phyloP scores from a whole-genome alignment of 169 alveolate genomes.

The Eimeria sp. region DNA sequence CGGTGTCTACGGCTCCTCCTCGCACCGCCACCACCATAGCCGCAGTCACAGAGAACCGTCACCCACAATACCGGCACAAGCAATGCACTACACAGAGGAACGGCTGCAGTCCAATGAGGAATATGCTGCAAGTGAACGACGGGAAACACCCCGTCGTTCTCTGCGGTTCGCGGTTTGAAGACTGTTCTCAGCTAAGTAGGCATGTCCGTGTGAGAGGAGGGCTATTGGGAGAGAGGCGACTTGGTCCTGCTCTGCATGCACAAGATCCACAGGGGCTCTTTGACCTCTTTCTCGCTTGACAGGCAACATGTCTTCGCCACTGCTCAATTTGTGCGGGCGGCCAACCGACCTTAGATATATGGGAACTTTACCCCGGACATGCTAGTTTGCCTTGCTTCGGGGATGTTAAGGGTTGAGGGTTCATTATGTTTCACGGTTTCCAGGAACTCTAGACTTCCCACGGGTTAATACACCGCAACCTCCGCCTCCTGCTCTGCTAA shows the following conservation, averaged over 20 bases:
- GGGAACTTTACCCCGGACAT: neutral
- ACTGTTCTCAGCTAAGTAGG: neutral
- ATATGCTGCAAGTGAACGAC: neutral
- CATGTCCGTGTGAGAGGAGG: neutral
- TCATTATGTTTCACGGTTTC: too few relatives aligned
- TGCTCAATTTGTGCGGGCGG: neutral
- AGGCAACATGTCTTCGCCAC: neutral
- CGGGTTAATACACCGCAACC: too few relatives aligned
- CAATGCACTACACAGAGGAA: neutral
- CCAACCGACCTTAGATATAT: neutral
- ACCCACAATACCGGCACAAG: neutral
- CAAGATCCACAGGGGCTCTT: neutral
- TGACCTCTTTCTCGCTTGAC: neutral
- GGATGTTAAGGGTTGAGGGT: too few relatives aligned
- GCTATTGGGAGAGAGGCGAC: neutral
- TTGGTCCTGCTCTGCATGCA: neutral
- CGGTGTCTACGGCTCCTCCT: conserved; percentile 52
- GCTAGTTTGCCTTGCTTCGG: too few relatives aligned
- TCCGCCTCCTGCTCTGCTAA: too few relatives aligned
- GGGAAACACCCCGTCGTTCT: conserved; percentile 46
- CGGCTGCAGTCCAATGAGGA: neutral
- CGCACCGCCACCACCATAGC: neutral
- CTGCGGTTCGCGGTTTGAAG: conserved; percentile 21
- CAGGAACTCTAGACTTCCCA: too few relatives aligned
- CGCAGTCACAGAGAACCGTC: neutral